Percentiles rank a stretch among this genome's conserved stretches.
Evolutionary conservation across 257 asterid species (phyloP).

Genomic region (Nicotiana undulata): DNA sequence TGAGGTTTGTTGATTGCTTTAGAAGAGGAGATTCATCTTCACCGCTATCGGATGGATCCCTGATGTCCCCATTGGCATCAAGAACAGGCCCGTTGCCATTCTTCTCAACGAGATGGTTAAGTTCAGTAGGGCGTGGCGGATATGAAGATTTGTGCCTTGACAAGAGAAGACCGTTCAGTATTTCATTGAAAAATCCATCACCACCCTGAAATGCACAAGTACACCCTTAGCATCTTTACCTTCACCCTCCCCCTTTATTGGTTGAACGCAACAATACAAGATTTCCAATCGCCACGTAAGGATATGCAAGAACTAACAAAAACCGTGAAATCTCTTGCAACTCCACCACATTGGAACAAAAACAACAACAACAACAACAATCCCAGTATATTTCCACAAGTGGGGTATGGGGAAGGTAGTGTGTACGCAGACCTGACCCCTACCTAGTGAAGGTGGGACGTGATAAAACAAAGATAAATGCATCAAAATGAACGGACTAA

Average conservation of each 20-base stretch:
- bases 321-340: neutral
- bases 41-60: conserved; percentile 34
- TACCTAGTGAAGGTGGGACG: too few relatives aligned
- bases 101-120: conserved; percentile 28
- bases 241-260: neutral
- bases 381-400: too few relatives aligned
- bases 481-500: neutral
- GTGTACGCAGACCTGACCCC: too few relatives aligned
- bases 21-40: conserved; percentile 70
- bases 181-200: conserved; percentile 92
- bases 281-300: neutral
- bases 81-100: conserved; percentile 25
- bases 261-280: neutral
- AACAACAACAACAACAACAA: too few relatives aligned
- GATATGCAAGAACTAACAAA: neutral
- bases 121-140: conserved; percentile 63
- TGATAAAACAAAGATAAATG: neutral
- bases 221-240: neutral
- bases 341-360: neutral
- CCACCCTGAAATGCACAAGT: conserved; percentile 58
- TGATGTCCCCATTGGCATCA: conserved; percentile 28
- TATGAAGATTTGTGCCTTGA: conserved; percentile 79
- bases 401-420: too few relatives aligned
- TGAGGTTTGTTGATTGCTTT: conserved; percentile 29
- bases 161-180: conserved; percentile 77